A percentile compares a stretch with the other conserved stretches of the same genome.
These are phyloP conservation scores for Volvox carteri DNA, from an alignment of 163 green algal species.

Conservation along the genomic window DNA sequence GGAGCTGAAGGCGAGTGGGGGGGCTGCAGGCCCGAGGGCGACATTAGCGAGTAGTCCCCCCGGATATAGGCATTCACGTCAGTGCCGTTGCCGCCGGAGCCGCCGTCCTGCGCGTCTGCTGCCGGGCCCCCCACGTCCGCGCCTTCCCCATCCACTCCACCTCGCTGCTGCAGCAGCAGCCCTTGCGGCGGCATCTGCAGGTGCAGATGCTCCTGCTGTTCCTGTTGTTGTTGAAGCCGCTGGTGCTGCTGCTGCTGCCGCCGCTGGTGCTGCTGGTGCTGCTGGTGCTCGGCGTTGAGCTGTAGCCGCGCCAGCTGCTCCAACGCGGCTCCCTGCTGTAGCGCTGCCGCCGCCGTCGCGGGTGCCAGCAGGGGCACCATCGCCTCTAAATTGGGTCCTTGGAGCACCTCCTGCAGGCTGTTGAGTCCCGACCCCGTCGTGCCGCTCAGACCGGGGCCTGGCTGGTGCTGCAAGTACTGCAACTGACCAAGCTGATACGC, in stretches of 20 bases:
- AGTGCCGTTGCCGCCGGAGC: slow-evolving; percentile 30
- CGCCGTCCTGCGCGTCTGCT: not conserved
- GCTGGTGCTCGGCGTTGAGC: not conserved
- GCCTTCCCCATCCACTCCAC: not conserved
- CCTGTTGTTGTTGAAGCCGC: not conserved
- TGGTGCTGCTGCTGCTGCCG: not conserved
- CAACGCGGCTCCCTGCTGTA: slow-evolving; percentile 13
- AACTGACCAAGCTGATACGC: slow-evolving; percentile 53
- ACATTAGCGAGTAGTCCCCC: slow-evolving; percentile 26
- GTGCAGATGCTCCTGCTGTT: not conserved
- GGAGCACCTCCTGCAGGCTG: slow-evolving; percentile 52
- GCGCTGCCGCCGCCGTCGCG: slow-evolving; percentile 46
- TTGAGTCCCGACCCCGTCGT: slow-evolving; percentile 41
- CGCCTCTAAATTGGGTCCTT: slow-evolving; percentile 21
- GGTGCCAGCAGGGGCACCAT: slow-evolving; percentile 63
- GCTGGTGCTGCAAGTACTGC: slow-evolving; percentile 52
- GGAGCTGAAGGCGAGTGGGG: slow-evolving; percentile 2
- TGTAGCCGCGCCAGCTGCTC: slow-evolving; percentile 28
- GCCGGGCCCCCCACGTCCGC: not conserved
- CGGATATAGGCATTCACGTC: slow-evolving; percentile 52
- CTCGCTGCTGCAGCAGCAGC: slow-evolving; percentile 51
- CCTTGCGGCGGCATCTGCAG: not conserved
- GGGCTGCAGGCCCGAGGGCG: slow-evolving; percentile 15
- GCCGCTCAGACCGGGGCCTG: slow-evolving; percentile 24
- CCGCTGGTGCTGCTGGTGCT: not conserved